Conservation (phyloP, 768 basidiomycete species). For the Daedaleopsis sinensis region DNA sequence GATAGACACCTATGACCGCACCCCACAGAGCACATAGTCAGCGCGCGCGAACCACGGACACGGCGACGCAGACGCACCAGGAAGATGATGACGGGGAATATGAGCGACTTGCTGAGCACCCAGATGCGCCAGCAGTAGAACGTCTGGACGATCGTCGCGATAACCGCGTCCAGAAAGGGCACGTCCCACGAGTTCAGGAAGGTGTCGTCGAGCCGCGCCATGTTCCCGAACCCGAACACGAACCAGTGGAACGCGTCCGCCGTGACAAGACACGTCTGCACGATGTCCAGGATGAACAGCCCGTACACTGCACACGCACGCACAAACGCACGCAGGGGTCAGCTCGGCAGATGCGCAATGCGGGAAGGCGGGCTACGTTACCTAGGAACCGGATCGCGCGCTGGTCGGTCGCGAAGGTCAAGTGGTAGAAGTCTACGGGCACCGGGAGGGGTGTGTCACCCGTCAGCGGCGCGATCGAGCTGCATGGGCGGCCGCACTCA, state of each 20-base stretch:
- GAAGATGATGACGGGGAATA: background rate
- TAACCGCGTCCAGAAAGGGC: constrained; percentile 3
- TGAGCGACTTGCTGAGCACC: background rate
- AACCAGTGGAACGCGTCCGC: constrained; percentile 3
- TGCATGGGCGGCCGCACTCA: background rate
- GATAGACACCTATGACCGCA: background rate
- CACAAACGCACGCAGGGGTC: no score
- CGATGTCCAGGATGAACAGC: background rate
- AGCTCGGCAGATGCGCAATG: no score
- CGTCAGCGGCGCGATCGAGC: background rate
- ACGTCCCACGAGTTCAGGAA: constrained; percentile 10
- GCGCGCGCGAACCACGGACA: background rate
- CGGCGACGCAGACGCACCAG: background rate
- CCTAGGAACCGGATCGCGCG: background rate
- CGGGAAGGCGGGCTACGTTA: background rate
- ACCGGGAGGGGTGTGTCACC: no score
- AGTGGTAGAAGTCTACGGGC: background rate
- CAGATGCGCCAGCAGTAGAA: constrained; percentile 16
- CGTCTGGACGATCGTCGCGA: constrained; percentile 9
- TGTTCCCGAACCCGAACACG: constrained; percentile 9
- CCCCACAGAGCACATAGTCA: no score
- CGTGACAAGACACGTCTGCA: constrained; percentile 10
- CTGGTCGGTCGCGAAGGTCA: background rate
- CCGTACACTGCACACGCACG: constrained; percentile 13
- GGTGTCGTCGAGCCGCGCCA: background rate